Conservation (phyloP, 805 yeast genomes). For the Pichia kluyveri region DNA sequence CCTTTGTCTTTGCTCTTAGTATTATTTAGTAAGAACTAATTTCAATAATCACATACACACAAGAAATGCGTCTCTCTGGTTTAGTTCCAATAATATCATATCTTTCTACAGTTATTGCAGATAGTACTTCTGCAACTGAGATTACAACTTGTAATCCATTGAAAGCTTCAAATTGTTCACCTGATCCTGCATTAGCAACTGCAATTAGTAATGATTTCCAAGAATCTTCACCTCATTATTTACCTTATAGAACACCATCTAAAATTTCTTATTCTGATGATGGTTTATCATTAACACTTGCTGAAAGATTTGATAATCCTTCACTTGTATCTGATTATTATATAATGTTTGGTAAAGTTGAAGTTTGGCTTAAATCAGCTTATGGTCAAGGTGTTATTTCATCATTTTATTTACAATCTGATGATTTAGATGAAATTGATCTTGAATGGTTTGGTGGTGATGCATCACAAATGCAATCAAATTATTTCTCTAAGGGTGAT, state of each 20-base stretch:
- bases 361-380: conserved; percentile 63
- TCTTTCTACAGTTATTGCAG: conserved; percentile 1
- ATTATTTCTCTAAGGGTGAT: conserved; percentile 75
- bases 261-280: conserved; percentile 37
- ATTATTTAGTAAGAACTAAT: no score
- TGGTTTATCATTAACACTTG: conserved; percentile 58
- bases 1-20: no score
- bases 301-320: conserved; percentile 67
- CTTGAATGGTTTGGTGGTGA: conserved; percentile 84
- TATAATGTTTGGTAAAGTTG: conserved; percentile 83
- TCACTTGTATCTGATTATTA: conserved; percentile 68
- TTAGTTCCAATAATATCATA: neutral
- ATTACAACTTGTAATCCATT: conserved; percentile 26
- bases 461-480: conserved; percentile 61
- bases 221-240: conserved; percentile 33
- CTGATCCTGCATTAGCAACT: conserved; percentile 55
- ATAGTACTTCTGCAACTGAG: conserved; percentile 1
- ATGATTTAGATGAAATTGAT: conserved; percentile 86
- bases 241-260: conserved; percentile 34
- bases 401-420: conserved; percentile 70
- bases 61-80: neutral
- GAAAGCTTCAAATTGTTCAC: conserved; percentile 20
- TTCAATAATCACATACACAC: no score
- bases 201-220: conserved; percentile 45
- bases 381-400: conserved; percentile 74